These are phyloP conservation scores for Plasmodium adleri DNA, from an alignment of 169 alveolate genomes.

Conservation along the genomic window DNA sequence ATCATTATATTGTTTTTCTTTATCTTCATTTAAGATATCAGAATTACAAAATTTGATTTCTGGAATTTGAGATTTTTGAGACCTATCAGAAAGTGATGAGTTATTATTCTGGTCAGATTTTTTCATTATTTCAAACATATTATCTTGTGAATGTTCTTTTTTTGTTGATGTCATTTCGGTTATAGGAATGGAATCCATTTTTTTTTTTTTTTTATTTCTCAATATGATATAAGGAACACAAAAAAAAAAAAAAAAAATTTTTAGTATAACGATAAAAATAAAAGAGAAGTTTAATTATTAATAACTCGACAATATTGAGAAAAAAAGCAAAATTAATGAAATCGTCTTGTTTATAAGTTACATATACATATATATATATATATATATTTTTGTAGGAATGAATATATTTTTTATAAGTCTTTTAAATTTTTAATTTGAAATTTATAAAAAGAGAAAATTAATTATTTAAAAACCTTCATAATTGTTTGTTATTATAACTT, in stretches of 20 bases:
- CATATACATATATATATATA: not conserved
- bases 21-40: slow-evolving; percentile 16
- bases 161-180: not conserved
- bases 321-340: no score
- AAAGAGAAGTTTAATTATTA: no score
- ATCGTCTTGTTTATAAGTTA: no score
- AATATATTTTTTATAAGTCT: no score
- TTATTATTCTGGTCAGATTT: slow-evolving; percentile 2
- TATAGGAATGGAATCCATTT: not conserved
- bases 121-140: slow-evolving; percentile 4
- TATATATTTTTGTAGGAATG: not conserved
- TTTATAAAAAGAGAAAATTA: no score
- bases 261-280: no score
- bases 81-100: not conserved
- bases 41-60: slow-evolving; percentile 10
- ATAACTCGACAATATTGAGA: no score
- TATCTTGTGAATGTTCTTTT: not conserved
- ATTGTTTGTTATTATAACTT: slow-evolving; percentile 7
- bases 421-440: no score
- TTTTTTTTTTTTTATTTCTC: no score
- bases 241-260: not conserved
- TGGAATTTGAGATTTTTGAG: not conserved
- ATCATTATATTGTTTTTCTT: slow-evolving; percentile 13
- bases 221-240: not conserved
- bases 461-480: not conserved